Percentiles rank a stretch among this genome's conserved stretches.
These are phyloP conservation scores for Gnomoniopsis sp. DNA, from an alignment of 2,329 filamentous ascomycete species.

Conservation along the genomic window DNA sequence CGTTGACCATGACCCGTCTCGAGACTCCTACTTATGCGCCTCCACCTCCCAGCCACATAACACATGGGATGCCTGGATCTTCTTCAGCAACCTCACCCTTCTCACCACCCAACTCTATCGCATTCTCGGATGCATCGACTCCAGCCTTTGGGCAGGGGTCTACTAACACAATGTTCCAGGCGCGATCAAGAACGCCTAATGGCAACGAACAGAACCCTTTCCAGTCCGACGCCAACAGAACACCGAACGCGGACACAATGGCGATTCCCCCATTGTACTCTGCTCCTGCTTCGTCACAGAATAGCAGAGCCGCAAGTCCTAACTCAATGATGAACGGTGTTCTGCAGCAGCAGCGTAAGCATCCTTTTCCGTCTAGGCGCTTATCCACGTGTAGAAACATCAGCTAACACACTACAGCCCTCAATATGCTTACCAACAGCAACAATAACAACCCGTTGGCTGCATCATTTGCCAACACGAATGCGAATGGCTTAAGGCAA, in stretches of 20 bases:
- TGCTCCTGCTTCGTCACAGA: constrained; percentile 67
- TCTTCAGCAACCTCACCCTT: constrained; percentile 46
- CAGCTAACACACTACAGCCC: background rate
- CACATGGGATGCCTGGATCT: constrained; percentile 28
- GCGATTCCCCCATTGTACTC: constrained; percentile 65
- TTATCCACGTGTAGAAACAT: too few relatives aligned
- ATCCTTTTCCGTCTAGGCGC: background rate
- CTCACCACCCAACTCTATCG: constrained; percentile 39
- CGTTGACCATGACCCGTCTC: constrained; percentile 77
- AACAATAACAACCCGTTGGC: constrained; percentile 10
- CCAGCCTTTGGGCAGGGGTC: constrained; percentile 42
- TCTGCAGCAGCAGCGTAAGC: constrained; percentile 33
- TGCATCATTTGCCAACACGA: constrained; percentile 9
- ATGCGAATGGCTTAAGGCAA: constrained; percentile 5
- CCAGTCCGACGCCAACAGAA: constrained; percentile 48
- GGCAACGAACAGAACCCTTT: constrained; percentile 59
- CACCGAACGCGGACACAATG: constrained; percentile 63
- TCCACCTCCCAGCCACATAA: constrained; percentile 33
- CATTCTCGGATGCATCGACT: constrained; percentile 43
- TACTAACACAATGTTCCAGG: constrained; percentile 44
- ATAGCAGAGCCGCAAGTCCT: constrained; percentile 77
- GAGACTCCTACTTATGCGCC: constrained; percentile 47
- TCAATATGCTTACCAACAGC: constrained; percentile 2
- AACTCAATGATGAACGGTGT: constrained; percentile 46
- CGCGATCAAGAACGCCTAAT: constrained; percentile 64